phyloP scores from a whole-genome alignment of 78 protist species.

The Monosiga brevicollis region DNA sequence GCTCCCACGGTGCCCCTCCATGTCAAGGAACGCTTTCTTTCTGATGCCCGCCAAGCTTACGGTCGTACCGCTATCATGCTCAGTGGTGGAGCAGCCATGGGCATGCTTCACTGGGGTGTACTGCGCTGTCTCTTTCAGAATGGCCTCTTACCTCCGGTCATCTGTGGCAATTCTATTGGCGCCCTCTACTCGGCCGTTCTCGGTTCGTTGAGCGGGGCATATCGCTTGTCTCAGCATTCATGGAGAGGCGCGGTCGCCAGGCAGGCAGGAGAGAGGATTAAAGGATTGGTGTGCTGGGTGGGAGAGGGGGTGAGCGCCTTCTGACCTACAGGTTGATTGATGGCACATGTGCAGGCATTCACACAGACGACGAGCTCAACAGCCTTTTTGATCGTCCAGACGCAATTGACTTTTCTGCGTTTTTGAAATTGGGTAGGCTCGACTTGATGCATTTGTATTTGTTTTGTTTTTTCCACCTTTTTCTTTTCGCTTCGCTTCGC shows the following conservation, averaged over 20 bases:
- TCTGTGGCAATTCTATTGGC: constrained; percentile 48
- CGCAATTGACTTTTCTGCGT: not conserved
- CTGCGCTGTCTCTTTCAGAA: constrained; percentile 27
- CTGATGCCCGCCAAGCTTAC: constrained; percentile 30
- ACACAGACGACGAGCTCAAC: constrained; percentile 32
- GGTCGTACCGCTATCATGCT: constrained; percentile 65
- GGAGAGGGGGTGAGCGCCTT: too few species aligned
- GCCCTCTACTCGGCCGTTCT: constrained; percentile 34
- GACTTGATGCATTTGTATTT: not conserved
- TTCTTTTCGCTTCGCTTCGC: too few species aligned
- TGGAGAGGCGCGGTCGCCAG: too few species aligned
- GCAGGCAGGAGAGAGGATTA: too few species aligned
- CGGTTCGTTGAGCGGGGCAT: too few species aligned
- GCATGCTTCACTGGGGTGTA: constrained; percentile 70
- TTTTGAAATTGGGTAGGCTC: constrained; percentile 7
- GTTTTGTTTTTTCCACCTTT: not conserved
- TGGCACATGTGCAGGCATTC: too few species aligned
- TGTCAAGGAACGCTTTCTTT: constrained; percentile 1
- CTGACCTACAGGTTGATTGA: too few species aligned
- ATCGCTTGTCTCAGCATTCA: too few species aligned
- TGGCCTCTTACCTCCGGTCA: constrained; percentile 45
- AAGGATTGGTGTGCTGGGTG: too few species aligned
- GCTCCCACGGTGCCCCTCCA: not conserved
- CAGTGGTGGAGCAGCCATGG: constrained; percentile 48
- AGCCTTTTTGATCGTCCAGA: not conserved